A percentile compares a stretch with the other conserved stretches of the same genome.
These are phyloP conservation scores for Monosporozyma solicola DNA, from an alignment of 805 yeast species.

Conservation along the genomic window DNA sequence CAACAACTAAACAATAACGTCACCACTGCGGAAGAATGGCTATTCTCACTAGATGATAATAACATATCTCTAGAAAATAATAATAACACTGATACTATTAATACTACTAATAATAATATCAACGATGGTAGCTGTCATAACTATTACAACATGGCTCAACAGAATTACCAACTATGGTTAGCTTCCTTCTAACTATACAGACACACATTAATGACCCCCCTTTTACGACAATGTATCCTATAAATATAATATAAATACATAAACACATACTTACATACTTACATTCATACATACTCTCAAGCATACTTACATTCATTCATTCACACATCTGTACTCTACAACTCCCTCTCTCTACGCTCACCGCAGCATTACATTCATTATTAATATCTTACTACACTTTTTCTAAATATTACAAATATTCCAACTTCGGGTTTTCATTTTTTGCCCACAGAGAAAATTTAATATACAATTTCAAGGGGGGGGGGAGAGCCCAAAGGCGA, in stretches of 20 bases:
- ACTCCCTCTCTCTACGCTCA: background rate
- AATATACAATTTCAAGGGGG: background rate
- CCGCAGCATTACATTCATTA: background rate
- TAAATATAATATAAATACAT: background rate
- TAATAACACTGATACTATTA: background rate
- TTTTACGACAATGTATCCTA: background rate
- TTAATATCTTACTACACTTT: too few relatives aligned
- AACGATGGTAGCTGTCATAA: constrained; percentile 6
- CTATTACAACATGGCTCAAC: constrained; percentile 23
- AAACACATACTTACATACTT: background rate
- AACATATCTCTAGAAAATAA: background rate
- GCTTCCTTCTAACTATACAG: constrained; percentile 5
- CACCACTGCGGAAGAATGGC: background rate
- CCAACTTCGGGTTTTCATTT: too few relatives aligned
- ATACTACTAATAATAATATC: background rate
- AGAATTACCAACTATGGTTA: constrained; percentile 26
- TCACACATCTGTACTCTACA: background rate
- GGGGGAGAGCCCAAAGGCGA: background rate
- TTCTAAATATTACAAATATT: too few relatives aligned
- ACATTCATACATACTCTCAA: background rate
- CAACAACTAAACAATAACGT: background rate
- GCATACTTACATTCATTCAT: too few relatives aligned
- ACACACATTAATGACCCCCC: background rate
- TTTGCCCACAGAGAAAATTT: too few relatives aligned
- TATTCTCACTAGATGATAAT: background rate